These are phyloP conservation scores for Plasmodium ovale DNA, from an alignment of 169 alveolate species.

Conservation along the genomic window DNA sequence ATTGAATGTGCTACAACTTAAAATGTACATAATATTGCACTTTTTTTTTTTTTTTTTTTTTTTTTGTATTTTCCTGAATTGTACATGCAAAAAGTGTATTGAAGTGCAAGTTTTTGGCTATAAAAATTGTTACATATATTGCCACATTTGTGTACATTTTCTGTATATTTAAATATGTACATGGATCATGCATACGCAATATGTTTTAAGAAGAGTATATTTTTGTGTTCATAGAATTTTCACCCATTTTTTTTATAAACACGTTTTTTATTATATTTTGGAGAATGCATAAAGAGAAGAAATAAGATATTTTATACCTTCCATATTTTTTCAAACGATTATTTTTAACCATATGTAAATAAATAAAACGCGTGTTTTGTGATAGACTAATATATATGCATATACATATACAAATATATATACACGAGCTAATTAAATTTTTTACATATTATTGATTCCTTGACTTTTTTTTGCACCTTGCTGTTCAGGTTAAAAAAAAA, in stretches of 20 bases:
- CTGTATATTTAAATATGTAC: not conserved
- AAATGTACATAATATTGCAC: not conserved
- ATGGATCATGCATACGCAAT: not conserved
- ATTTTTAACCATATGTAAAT: too few species aligned
- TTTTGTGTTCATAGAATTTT: not conserved
- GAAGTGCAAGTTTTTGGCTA: conserved; percentile 4
- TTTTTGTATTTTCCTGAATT: too few species aligned
- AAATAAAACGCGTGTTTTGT: too few species aligned
- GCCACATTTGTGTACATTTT: not conserved
- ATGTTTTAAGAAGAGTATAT: not conserved
- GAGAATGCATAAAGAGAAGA: not conserved
- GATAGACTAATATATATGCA: too few species aligned
- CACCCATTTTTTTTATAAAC: not conserved
- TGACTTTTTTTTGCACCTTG: conserved; percentile 49
- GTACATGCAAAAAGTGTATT: conserved; percentile 38
- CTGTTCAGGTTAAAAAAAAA: conserved; percentile 39
- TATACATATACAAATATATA: too few species aligned
- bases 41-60: conserved; percentile 5
- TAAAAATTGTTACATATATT: not conserved
- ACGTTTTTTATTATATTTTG: not conserved
- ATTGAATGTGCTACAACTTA: not conserved
- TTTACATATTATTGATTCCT: not conserved
- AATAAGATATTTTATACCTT: not conserved
- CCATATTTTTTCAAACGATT: not conserved
- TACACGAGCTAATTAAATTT: too few species aligned